Conservation (phyloP, 495 filamentous ascomycete species). For the Podospora pseudoanserina region DNA sequence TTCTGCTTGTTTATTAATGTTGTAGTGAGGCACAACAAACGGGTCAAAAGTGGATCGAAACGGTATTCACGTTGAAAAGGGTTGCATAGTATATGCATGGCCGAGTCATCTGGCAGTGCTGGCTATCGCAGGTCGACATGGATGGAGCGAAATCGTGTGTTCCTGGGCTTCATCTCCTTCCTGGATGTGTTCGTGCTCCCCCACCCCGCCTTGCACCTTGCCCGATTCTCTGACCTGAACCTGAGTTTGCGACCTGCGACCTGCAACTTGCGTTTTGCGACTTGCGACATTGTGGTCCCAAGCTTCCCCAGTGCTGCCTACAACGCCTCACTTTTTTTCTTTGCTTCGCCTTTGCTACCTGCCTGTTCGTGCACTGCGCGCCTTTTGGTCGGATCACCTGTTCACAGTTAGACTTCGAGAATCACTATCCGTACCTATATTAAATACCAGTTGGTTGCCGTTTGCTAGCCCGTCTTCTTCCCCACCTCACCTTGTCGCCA, state of each 20-base stretch:
- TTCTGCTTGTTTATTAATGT: constrained; percentile 8
- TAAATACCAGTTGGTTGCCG: constrained; percentile 13
- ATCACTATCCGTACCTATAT: constrained; percentile 6
- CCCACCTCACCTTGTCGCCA: not conserved
- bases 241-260: not conserved
- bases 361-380: constrained; percentile 13
- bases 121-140: constrained; percentile 10
- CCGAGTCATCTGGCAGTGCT: constrained; percentile 11
- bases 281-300: constrained; percentile 1
- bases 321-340: constrained; percentile 19
- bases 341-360: constrained; percentile 16
- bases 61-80: not conserved
- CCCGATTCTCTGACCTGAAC: constrained; percentile 13
- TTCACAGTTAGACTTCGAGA: not conserved
- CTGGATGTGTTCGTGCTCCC: constrained; percentile 3
- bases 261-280: constrained; percentile 5
- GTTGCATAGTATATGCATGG: constrained; percentile 5
- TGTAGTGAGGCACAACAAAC: constrained; percentile 18
- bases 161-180: constrained; percentile 8
- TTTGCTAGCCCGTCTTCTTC: constrained; percentile 16
- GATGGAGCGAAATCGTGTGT: constrained; percentile 9
- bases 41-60: constrained; percentile 10
- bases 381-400: constrained; percentile 2
- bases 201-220: constrained; percentile 12
- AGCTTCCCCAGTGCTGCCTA: constrained; percentile 16